Base-by-base conservation (phyloP, 2,329 filamentous ascomycete species). In the Dendryphion nanum region DNA sequence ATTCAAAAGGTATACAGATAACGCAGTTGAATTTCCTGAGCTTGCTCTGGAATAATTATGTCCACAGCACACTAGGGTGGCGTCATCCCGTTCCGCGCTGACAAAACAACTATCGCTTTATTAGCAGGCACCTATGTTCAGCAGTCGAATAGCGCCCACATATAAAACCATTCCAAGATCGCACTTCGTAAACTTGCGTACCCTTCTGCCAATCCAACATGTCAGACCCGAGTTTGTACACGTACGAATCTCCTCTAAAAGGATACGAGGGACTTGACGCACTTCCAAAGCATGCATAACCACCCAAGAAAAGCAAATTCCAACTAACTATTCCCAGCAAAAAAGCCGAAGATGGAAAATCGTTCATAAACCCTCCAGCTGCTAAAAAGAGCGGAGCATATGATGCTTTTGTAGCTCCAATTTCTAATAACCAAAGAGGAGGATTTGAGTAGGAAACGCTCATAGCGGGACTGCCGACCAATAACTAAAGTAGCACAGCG, bases 291-390 rank as follows among this genome's bases (percentile, higher is more conserved):
- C 67, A 48, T 20, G 59, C 33, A 35, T 12, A 20, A 21, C 10
- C 33, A 10, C 15, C n/a, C 12, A 16, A 4, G 18, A 34, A 19
- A 17, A 40, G 38, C 15, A 21, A 35, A n/a, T 30, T n/a, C n/a
- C n/a, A 26, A 10, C 23, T 26, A n/a, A 26, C 23, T 33, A 31
- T 30, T 14, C 17, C 6, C 29, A 14, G 6, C 14, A 19, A 33
- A 17, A 20, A 7, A 78, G 74, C 74, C 32, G 79, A 77, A 24
- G 86, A 95, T 61, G 86, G 86, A 33, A 95, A 94, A 69, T 89
- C 85, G 34, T 78, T 79, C 50, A 72, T 78, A 37, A 94, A 94
- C 53, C 79, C 79, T 0, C 72, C 78, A 20, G 71, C 78, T 1
- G 76, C 75, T 1, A 64, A 73, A 4, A 69, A 77, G 34, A 91